Evolutionary conservation across 441 rosid genomes (phyloP), one percentile per base, ranked within the genome.

Genomic region (Syzygium syzygioides): DNA sequence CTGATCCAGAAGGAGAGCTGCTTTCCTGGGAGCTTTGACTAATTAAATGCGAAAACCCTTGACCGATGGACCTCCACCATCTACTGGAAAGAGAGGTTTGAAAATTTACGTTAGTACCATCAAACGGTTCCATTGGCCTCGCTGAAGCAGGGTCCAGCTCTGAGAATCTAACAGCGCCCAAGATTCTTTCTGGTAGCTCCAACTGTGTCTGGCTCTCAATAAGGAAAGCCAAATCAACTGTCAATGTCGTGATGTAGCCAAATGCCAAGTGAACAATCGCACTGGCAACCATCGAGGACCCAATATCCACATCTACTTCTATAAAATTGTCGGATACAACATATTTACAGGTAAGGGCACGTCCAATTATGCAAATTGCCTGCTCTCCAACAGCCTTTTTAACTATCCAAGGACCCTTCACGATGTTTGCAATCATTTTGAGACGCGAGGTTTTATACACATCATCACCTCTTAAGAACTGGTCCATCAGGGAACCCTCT

Each of bases 321-420:
- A 95, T n/a, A 89, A 94, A 95, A 60, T 92, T 94, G 54, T 93
- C 94, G 6, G 92, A 92, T 17, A 91, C 54, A 86, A 87, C 88
- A 88, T 95, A 95, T 90, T 93, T 95, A 91, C 99, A 96, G 79
- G 94, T 88, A 87, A 97, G 90, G 71, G 99, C 94, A 50, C 98
- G 99, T 52, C 99, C 99, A 41, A 97, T 95, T 66, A 98, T 90
- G 89, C 99, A 98, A 57, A 96, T 96, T 3, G 99, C 99, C 90
- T 96, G 99, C 94, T 98, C 99, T 84, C 99, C 99, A 86, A 96
- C 99, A 53, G 99, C 99, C 92, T 94, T 98, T 92, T 93, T 94
- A 37, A 98, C 99, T 9, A 96, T 96, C 99, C 99, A 98, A 17
- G 99, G 99, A 5, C 99, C 99, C 89, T 95, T 94, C 87, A 95